Evolutionary conservation across 805 yeast species (phyloP), one percentile per base, ranked within the genome.

Genomic region (Aciculoconidium aculeatum): DNA sequence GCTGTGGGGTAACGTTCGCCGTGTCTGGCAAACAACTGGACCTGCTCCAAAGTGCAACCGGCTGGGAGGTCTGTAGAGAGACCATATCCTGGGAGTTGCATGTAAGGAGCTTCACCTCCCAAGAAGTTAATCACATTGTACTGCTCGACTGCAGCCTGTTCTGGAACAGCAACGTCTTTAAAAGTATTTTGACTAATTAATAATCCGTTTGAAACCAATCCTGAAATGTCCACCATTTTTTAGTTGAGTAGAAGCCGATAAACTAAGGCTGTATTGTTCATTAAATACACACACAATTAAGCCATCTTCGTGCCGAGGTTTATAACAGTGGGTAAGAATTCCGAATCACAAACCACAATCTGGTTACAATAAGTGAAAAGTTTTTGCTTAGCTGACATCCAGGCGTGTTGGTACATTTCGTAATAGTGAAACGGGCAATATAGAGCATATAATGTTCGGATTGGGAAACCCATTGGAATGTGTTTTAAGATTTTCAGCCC

Each of bases 1-100:
- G 7, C 7, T 2, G 81, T 69, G 4, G 84, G 85, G 46, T 64
- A 80, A 40, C 94, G 61, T 51, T 83, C 90, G 12, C 88, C 94
- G 48, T 84, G 94, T 45, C 94, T 69, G 42, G 77, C 74, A 29
- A 80, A 57, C 14, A 80, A 55, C 41, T 79, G 86, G 10, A 80
- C 84, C 51, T 81, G 90, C 41, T 71, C 72, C 34, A 77, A 61
- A 6, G 52, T 42, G 51, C 83, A 77, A 25, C 58, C 60, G 6
- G 52, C 56, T 11, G 80, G 78, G 2, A 59, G 38, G 7, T 58
- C 70, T 10, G 62, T 48, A 8, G 67, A 52, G 22, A 76, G 64
- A 3, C 80, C 80, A 42, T 52, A 70, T 1, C 79, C 79, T 4
- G 55, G 53, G 25, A 58, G 61, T 28, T 65, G 62, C 23, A 70